Conservation (phyloP, 2,329 filamentous ascomycete genomes). For the Calonectria pauciramosa region DNA sequence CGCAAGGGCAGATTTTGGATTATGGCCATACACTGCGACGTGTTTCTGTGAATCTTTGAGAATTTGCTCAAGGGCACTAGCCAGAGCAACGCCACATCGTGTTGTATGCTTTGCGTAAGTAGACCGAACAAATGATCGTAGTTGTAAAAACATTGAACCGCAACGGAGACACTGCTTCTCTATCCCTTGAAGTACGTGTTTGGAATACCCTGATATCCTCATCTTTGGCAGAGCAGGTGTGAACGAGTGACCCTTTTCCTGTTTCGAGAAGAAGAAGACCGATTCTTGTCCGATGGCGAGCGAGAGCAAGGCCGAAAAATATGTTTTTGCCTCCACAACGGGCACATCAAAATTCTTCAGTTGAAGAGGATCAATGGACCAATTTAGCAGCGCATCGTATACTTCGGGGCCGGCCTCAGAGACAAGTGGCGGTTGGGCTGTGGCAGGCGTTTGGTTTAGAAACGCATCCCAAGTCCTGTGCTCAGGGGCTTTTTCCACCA, state of each 20-base stretch:
- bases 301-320: conserved; percentile 71
- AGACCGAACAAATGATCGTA: conserved; percentile 61
- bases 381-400: conserved; percentile 74
- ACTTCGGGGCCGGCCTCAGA: conserved; percentile 76
- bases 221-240: conserved; percentile 59
- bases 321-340: conserved; percentile 63
- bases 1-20: conserved; percentile 64
- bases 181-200: conserved; percentile 61
- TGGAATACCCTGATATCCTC: conserved; percentile 70
- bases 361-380: conserved; percentile 55
- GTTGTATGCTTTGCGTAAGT: conserved; percentile 61
- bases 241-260: conserved; percentile 67
- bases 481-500: conserved; percentile 49
- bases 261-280: conserved; percentile 79
- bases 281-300: conserved; percentile 80
- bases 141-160: conserved; percentile 61
- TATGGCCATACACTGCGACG: conserved; percentile 58
- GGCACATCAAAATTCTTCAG: conserved; percentile 55
- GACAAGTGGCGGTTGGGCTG: conserved; percentile 67
- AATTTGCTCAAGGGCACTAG: conserved; percentile 62
- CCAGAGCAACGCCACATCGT: conserved; percentile 66
- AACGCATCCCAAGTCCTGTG: conserved; percentile 82
- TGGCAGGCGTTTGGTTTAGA: conserved; percentile 52
- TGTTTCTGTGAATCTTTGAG: conserved; percentile 64
- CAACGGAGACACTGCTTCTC: conserved; percentile 62